Evolutionary conservation across 257 asterid genomes (phyloP).

Genomic region (Lycium ferocissimum): DNA sequence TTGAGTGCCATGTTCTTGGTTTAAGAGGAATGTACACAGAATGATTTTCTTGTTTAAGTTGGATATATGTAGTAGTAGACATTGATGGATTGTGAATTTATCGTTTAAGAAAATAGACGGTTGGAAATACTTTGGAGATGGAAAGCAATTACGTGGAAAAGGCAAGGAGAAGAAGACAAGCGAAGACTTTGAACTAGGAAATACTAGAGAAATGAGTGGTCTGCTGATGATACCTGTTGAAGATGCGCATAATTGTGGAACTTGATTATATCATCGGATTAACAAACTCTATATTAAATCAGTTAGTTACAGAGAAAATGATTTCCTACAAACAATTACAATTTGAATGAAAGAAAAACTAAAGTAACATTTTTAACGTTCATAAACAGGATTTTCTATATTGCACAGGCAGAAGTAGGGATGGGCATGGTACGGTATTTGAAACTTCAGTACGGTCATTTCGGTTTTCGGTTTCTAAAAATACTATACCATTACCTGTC

Average conservation of each 20-base stretch:
- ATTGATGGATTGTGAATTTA: not conserved
- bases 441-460: too few species aligned
- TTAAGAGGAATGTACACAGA: not conserved
- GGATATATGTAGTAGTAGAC: not conserved
- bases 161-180: not conserved
- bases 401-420: too few species aligned
- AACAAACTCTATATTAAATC: not conserved
- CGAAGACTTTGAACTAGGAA: constrained; percentile 15
- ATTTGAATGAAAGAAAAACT: not conserved
- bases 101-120: not conserved
- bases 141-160: constrained; percentile 23
- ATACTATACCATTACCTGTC: too few species aligned
- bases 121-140: not conserved
- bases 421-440: too few species aligned
- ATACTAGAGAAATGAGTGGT: not conserved
- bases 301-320: not conserved
- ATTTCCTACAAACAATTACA: too few species aligned
- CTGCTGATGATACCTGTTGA: not conserved
- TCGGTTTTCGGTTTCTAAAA: too few species aligned
- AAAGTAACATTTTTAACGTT: too few species aligned
- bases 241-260: constrained; percentile 14
- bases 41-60: not conserved
- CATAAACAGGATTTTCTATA: not conserved
- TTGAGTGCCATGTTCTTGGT: constrained; percentile 51
- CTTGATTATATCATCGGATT: not conserved